Evolutionary conservation across 768 basidiomycete species (phyloP), one percentile per base, ranked within the genome.

Genomic region (Lactifluus piperatus): DNA sequence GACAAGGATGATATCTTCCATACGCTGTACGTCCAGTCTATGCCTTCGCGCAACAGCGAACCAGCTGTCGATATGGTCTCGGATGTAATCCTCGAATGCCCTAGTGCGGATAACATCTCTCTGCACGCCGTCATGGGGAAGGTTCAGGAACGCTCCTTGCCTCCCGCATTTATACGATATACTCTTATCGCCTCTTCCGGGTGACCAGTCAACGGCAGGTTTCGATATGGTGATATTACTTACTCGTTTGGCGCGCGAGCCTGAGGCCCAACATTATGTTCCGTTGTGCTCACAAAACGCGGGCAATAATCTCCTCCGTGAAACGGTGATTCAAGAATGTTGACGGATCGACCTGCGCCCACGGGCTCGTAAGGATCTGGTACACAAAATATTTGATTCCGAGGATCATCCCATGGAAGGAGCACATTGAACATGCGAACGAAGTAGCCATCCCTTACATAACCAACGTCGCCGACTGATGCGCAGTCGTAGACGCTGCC

Each of bases 401-500:
- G 50, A 13, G 48, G 48, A 30, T 57, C 6, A 24, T 45, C 39
- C 32, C 9, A 43, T 20, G 24, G 14, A n/a, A 53, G 39, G 5
- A 27, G 52, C 14, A 48, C 37, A 10, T 62, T 65, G 58, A 63
- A 65, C 16, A 63, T 29, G 34, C 57, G 52, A 45, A 46, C 50
- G 41, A 65, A 65, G 30, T 43, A 32, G 44, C 64, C 62, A 9
- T 63, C 45, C 18, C 30, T 24, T 22, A 63, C 29, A 45, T 58
- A 65, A 46, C 64, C 64, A 14, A 65, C 64, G 30, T 65, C 62
- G 5, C 63, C 64, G 13, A 63, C 51, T 4, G 51, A 39, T 54
- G 63, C 62, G 11, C 9, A 24, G 39, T 5, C 13, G 43, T 65
- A 65, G 4, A 60, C n/a, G n/a, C 52, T 39, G 52, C 44, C 41